Evolutionary conservation across 2,329 filamentous ascomycete species (phyloP), one percentile per base, ranked within the genome.

Genomic region (Davidsoniella neocaledoniae): DNA sequence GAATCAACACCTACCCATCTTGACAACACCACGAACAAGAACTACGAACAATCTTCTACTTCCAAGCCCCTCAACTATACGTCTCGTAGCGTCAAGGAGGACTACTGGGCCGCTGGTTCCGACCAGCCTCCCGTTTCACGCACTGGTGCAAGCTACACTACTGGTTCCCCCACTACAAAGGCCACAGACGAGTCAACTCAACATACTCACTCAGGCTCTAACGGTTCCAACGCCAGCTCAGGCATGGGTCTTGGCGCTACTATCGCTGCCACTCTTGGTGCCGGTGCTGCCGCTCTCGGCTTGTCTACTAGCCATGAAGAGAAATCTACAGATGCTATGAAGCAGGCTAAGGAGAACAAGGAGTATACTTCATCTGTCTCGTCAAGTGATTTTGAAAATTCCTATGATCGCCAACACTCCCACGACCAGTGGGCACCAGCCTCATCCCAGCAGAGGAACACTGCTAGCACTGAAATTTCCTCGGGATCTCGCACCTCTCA

Each of bases 281-380:
- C 51, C 12, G 51, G 51, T 29, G 51, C 48, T 40, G 48, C 51
- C 14, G 48, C 51, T 14, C 40, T 53, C 25, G 51, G 51, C 8
- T 19, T 53, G 36, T 37, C 43, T 6, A 25, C 36, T 14, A 53
- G 43, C 29, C 51, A 53, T 19, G 43, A 50, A 19, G 47, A 50
- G 2, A 37, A 17, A 4, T 33, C 29, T 33, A 12, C 44, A 9
- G 10, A 41, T 16, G 39, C 9, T n/a, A n/a, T 16, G 19, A 26
- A 41, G 39, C 21, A 41, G 12, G 8, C 14, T 25, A 46, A 37
- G 36, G 47, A 40, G 14, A 17, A 47, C 7, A 43, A 50, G 39
- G 47, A 50, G 33, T 53, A 53, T 29, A 43, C 51, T 2, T 50
- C 47, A 38, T 53, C 51, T 16, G 43, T 53, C 16, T 50, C 48